Evolutionary conservation across 352 stramenopile genomes (phyloP), one percentile per base, ranked within the genome.

Genomic region (Globisporangium viniferum): DNA sequence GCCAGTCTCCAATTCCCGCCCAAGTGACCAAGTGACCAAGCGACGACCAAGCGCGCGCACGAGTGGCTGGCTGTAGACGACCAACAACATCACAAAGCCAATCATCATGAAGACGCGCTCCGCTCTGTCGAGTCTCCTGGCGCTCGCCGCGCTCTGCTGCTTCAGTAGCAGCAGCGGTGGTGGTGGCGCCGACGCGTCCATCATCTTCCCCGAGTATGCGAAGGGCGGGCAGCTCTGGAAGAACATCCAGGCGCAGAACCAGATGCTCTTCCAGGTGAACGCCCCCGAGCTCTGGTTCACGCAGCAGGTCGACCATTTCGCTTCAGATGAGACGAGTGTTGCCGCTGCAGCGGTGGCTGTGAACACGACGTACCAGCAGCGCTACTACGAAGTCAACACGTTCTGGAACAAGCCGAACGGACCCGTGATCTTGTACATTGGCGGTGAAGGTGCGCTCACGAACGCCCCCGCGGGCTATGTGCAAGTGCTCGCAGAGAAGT

Each of bases 401-500:
- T 88, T 78, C 72, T 94, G 80, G 79, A 76, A 55, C 36, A 63
- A 72, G 29, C 72, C 82, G 1, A 68, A 85, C 59, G 81, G 73
- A 0, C 87, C 89, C 15, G 76, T 97, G 46, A 91, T 97, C 68
- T 77, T 96, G 39, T 92, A 90, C 67, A 95, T 97, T 53, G 88
- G 89, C 33, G 90, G 90, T 44, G 89, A 97, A 75, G 90, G 80
- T 20, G 74, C 82, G 12, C 68, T 94, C 59, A 75, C 82, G 44
- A 73, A 80, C 20, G 71, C 86, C 9, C 90, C 90, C 1, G 70
- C 59, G 4, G 89, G 88, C 2, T 95, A 89, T 54, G 75, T 93
- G 39, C 72, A 88, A 14, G 75, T 87, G n/a, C 78, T 96, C 41
- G 87, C 84, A 10, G 73, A 95, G 73, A 77, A 84, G 20, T 89